Evolutionary conservation across 1,139 yeast species (phyloP), one percentile per base, ranked within the genome.

Genomic region (Candida sanyaensis): DNA sequence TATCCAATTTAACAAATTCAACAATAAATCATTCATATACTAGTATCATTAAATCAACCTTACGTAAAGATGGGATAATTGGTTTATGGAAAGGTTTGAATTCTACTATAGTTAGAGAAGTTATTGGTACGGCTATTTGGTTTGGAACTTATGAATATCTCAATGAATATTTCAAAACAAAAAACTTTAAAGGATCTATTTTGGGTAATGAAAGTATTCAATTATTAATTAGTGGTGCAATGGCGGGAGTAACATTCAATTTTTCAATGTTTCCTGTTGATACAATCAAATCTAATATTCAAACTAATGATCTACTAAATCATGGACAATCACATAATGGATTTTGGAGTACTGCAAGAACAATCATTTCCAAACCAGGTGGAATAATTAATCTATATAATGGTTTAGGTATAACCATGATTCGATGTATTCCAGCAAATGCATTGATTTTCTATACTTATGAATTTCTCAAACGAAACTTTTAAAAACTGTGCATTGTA

Each of bases 91-190:
- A 81, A 51, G 98, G 98, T 1, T 91, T 91, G 55, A 73, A 83
- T 1, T 86, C 96, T n/a, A 92, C 98, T 0, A 69, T 90, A 48
- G 55, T 88, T 2, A 77, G 98, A 58, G 98, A 92, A 64, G 78
- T 89, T 34, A 85, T 91, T 26, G 98, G 98, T 6, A 88, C 97
- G 1, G 89, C 96, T 4, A 84, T 93, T 3, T 92, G 97, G 97
- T 92, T 92, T 68, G 95, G 96, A 0, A 81, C 93, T 31, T 90
- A 90, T 63, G 97, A 90, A 62, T 69, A 75, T 43, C 68, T 81
- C 37, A 71, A 77, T 37, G 65, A 65, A 5, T 56, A 64, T 28
- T 71, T 85, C 45, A 69, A 72, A 48, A 34, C 27, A 4, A 50
- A 56, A 1, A 41, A 55, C 56, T 13, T 23, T 23, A 13, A 36